Base-by-base conservation (phyloP, 345 rosid genomes). In the Turritis glabra region DNA sequence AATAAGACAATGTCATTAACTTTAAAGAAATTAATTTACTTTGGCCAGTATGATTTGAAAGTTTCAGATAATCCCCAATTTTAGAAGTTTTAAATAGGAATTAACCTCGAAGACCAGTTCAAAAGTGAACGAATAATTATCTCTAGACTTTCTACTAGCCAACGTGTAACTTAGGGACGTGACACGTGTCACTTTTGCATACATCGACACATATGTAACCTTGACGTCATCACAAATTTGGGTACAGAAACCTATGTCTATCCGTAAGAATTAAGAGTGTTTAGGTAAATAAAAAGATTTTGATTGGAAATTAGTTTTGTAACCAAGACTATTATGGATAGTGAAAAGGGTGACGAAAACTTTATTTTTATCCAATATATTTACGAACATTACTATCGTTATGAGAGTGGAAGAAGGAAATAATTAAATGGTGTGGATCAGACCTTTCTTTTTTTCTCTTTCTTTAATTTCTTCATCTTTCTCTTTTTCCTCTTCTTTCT, bases 171-270 rank as follows among this genome's bases (percentile, higher is more conserved):
- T 25, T 47, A 54, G 69, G 59, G 80, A 17, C 2, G 1, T 69
- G 75, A 43, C 75, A 69, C 80, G 75, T 46, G 63, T 35, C 15
- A 33, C 13, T 7, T 53, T 56, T 77, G 76, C 76, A 64, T 77
- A 77, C 80, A 77, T 77, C 71, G 35, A 56, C 47, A 64, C 62
- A 48, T 71, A 71, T 54, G 76, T 66, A 64, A 71, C 13, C 29
- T 56, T 71, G 72, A 64, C 77, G 80, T 77, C 80, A 77, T 30
- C 59, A 18, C 0, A 48, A 4, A 40, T 38, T 29, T 8, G 35
- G 41, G 21, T 30, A 9, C n/a, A 14, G n/a, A 37, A 65, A 6
- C 15, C 5, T n/a, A 59, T 46, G 27, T 33, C 18, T 29, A 5
- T 72, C 29, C 29, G 26, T 40, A 60, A 13, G 19, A 52, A 65